phyloP scores from a whole-genome alignment of 2,329 filamentous ascomycete species.

The Paecilomyces dactylethromorphus region DNA sequence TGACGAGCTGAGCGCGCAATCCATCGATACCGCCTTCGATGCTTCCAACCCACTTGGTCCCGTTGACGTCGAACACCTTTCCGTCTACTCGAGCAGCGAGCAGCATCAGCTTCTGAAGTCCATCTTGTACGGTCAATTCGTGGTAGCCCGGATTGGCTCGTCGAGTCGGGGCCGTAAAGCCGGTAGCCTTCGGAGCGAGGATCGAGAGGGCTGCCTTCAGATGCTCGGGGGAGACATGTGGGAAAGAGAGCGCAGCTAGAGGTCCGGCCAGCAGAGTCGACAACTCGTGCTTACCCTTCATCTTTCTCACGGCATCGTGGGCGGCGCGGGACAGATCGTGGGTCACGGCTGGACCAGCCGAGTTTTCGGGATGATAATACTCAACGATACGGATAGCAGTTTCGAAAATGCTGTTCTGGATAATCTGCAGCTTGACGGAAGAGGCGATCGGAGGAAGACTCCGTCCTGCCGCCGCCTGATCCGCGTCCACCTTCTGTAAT shows the following conservation, averaged over 20 bases:
- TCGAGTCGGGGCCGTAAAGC: constrained; percentile 72
- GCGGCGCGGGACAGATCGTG: constrained; percentile 56
- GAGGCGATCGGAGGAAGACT: constrained; percentile 44
- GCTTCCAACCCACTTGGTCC: constrained; percentile 63
- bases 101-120: constrained; percentile 78
- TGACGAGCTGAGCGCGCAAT: constrained; percentile 72
- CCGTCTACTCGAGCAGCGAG: constrained; percentile 83
- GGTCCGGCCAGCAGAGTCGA: constrained; percentile 75
- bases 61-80: constrained; percentile 70
- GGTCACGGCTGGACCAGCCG: constrained; percentile 36
- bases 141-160: constrained; percentile 74
- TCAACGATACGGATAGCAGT: constrained; percentile 80
- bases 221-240: constrained; percentile 74
- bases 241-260: constrained; percentile 72
- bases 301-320: constrained; percentile 43
- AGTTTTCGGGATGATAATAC: constrained; percentile 59
- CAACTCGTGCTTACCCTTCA: constrained; percentile 54
- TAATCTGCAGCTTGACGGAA: constrained; percentile 68
- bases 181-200: constrained; percentile 62
- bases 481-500: constrained; percentile 58
- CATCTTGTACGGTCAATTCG: constrained; percentile 70
- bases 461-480: constrained; percentile 53
- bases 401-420: constrained; percentile 84
- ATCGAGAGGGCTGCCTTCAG: constrained; percentile 74
- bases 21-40: constrained; percentile 78